A percentile compares a stretch with the other conserved stretches of the same genome.
Conservation (phyloP, 2,329 filamentous ascomycete species). For the Hymenoscyphus linearis region DNA sequence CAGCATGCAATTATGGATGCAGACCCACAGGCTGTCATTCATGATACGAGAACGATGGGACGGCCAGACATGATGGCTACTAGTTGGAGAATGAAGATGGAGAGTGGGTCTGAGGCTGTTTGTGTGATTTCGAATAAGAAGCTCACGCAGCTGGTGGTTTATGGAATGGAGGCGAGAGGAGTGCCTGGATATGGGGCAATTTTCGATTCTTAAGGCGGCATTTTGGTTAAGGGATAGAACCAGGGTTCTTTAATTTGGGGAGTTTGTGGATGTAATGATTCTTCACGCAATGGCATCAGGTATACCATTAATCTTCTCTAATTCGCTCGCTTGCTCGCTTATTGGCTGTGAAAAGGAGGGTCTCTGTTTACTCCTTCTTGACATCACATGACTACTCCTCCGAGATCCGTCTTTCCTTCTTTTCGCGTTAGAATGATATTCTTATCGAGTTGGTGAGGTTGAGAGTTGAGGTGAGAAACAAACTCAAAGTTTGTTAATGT, state of each 20-base stretch:
- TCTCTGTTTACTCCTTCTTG: too few relatives aligned
- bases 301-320: too few relatives aligned
- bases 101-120: conserved; percentile 35
- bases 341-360: too few relatives aligned
- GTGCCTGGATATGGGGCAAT: conserved; percentile 36
- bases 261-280: too few relatives aligned
- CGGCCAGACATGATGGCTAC: conserved; percentile 33
- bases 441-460: neutral
- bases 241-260: too few relatives aligned
- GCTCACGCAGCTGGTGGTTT: conserved; percentile 35
- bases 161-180: conserved; percentile 35
- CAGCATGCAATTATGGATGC: conserved; percentile 29
- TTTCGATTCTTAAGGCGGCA: conserved; percentile 27
- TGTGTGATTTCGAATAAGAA: conserved; percentile 35
- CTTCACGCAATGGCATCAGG: too few relatives aligned
- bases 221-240: too few relatives aligned
- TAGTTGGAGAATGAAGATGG: conserved; percentile 27
- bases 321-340: too few relatives aligned
- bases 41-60: conserved; percentile 33
- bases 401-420: too few relatives aligned
- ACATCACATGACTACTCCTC: too few relatives aligned
- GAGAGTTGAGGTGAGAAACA: neutral
- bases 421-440: neutral
- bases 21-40: conserved; percentile 33
- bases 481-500: neutral